phyloP scores from a whole-genome alignment of 805 yeast genomes.

The Ogataea siamensis region DNA sequence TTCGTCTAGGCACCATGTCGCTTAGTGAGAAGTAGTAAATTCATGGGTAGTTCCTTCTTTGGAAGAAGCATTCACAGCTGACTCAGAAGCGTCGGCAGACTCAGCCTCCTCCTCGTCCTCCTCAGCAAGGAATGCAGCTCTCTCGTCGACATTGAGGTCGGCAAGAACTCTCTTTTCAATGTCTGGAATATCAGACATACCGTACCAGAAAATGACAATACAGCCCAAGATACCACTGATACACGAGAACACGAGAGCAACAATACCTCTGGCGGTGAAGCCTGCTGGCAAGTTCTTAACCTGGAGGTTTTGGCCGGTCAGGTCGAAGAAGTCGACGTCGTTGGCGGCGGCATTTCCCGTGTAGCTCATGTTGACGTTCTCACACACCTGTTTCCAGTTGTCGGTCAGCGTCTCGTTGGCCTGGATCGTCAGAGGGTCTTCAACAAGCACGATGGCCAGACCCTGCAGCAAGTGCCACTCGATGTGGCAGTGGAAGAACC shows the following conservation, averaged over 20 bases:
- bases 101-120: conserved; percentile 27
- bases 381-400: conserved; percentile 60
- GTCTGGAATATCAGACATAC: conserved; percentile 76
- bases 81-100: not conserved
- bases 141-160: conserved; percentile 50
- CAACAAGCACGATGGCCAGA: conserved; percentile 73
- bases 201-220: conserved; percentile 73
- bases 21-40: not conserved
- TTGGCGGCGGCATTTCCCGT: conserved; percentile 92
- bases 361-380: conserved; percentile 46
- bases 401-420: conserved; percentile 59
- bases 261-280: conserved; percentile 92
- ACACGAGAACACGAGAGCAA: conserved; percentile 89
- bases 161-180: conserved; percentile 61
- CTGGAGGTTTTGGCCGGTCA: conserved; percentile 76
- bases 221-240: conserved; percentile 83
- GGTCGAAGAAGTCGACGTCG: conserved; percentile 56
- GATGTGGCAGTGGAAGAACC: conserved; percentile 98
- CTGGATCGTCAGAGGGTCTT: conserved; percentile 76
- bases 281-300: conserved; percentile 69
- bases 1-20: not conserved
- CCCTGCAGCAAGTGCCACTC: conserved; percentile 99
- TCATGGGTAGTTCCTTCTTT: conserved; percentile 1
- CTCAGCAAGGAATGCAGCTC: conserved; percentile 34
- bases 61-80: not conserved